Evolutionary conservation across 139 green algal genomes (phyloP), one percentile per base, ranked within the genome.

Genomic region (Pedinophyceae sp.): DNA sequence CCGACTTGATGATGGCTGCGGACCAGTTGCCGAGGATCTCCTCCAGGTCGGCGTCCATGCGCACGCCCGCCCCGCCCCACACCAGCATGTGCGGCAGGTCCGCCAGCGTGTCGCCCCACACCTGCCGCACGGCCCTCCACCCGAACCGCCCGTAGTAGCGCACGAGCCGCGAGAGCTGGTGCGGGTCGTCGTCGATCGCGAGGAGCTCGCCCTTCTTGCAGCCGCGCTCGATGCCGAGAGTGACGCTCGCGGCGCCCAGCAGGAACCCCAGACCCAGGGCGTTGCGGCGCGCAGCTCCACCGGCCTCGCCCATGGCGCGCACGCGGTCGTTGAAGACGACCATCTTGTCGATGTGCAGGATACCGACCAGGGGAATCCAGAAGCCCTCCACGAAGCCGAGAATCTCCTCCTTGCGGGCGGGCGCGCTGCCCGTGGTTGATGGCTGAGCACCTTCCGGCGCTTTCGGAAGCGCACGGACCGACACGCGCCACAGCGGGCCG

Each of bases 71-170:
- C 58, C 64, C 25, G 48, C 59, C 29, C 59, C 59, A 38, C 64
- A 71, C 53, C 58, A 71, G 24, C 64, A 71, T 54, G 64, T 64
- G 30, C 10, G 30, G 52, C 17, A 45, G 15, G 25, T 57, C 52
- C 19, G 6, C n/a, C 10, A 43, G 34, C 10, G 34, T 43, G 34
- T 43, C 34, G 10, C 34, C 34, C 34, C 10, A 19, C 34, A 43
- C 34, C 34, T 43, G 10, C 34, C 34, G 7, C 34, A 43, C 34
- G 10, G 34, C 10, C 34, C 13, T 13, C 34, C 34, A 43, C 34
- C 34, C 34, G 34, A 43, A 43, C 7, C 34, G 34, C 34, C 13
- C 34, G 34, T 43, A 43, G 13, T 43, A 43, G 10, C 34, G 7
- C 10, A 43, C 34, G 10, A 43, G 34, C 34, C 13, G 7, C 13